Evolutionary conservation across 1,284 basidiomycete genomes (phyloP).

Genomic region (Porodaedalea pini): DNA sequence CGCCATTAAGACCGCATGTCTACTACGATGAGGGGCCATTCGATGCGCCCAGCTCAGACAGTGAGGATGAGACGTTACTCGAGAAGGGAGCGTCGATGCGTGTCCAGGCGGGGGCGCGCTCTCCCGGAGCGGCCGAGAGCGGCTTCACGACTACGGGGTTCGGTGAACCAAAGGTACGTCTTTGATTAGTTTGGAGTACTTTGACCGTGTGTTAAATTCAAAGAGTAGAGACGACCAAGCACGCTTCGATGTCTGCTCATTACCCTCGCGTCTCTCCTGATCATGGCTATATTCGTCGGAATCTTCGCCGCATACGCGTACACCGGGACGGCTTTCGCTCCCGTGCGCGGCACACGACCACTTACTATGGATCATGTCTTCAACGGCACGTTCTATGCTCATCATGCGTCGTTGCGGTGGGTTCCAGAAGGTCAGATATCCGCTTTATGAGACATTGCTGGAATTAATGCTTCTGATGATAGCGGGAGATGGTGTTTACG

Average conservation of each 20-base stretch:
- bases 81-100: constrained; percentile 33
- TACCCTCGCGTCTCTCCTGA: constrained; percentile 49
- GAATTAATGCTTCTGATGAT: constrained; percentile 9
- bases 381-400: constrained; percentile 76
- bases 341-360: constrained; percentile 53
- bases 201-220: not conserved
- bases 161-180: constrained; percentile 17
- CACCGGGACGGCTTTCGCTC: constrained; percentile 45
- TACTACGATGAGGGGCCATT: constrained; percentile 73
- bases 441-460: not conserved
- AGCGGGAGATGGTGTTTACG: constrained; percentile 92
- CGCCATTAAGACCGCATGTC: constrained; percentile 35
- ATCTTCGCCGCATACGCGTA: constrained; percentile 71
- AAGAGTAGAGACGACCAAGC: constrained; percentile 38
- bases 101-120: constrained; percentile 21
- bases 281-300: constrained; percentile 59
- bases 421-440: constrained; percentile 73
- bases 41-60: constrained; percentile 67
- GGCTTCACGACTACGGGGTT: not conserved
- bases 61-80: constrained; percentile 52
- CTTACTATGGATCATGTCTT: constrained; percentile 86
- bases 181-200: constrained; percentile 25
- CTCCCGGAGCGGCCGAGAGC: constrained; percentile 30
- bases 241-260: constrained; percentile 55
- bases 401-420: constrained; percentile 62